Conservation (phyloP, 192 early-diverging fungal genomes). For the Podochytrium sp. region DNA sequence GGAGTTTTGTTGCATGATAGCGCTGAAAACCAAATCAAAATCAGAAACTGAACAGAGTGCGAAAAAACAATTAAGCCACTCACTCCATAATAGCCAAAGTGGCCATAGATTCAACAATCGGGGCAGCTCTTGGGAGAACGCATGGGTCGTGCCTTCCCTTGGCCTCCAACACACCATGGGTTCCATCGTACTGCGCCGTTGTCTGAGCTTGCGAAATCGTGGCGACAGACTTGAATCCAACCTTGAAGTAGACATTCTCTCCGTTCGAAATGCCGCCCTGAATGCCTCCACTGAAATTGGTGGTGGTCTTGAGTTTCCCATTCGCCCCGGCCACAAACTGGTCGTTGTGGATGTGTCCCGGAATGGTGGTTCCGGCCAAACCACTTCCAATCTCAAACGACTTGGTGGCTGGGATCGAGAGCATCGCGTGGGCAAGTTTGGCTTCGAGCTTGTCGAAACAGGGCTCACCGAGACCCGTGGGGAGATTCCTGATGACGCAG, state of each 20-base stretch:
- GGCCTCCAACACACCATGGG: slow-evolving; percentile 78
- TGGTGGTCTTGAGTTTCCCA: slow-evolving; percentile 77
- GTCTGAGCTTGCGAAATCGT: slow-evolving; percentile 91
- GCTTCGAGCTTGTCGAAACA: slow-evolving; percentile 99
- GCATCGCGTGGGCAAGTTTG: slow-evolving; percentile 94
- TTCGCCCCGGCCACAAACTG: slow-evolving; percentile 71
- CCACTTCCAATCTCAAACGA: slow-evolving; percentile 97
- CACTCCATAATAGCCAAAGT: slow-evolving; percentile 91
- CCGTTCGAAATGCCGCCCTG: slow-evolving; percentile 96
- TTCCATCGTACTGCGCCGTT: slow-evolving; percentile 87
- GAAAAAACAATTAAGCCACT: slow-evolving; percentile 18
- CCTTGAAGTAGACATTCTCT: slow-evolving; percentile 94
- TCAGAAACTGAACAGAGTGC: neutral
- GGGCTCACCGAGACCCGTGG: slow-evolving; percentile 93
- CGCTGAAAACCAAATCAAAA: neutral
- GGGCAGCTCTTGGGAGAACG: slow-evolving; percentile 93
- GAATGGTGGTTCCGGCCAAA: slow-evolving; percentile 83
- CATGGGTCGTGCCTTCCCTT: slow-evolving; percentile 97
- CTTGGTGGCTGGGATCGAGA: slow-evolving; percentile 98
- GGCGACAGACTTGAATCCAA: slow-evolving; percentile 96
- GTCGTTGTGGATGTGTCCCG: slow-evolving; percentile 93
- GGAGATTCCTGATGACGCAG: slow-evolving; percentile 93
- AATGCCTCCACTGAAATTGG: slow-evolving; percentile 95
- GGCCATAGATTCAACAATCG: slow-evolving; percentile 98
- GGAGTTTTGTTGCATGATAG: slow-evolving; percentile 22